Evolutionary conservation across 2,329 filamentous ascomycete genomes (phyloP), one percentile per base, ranked within the genome.

Genomic region (Triangularia setosa): DNA sequence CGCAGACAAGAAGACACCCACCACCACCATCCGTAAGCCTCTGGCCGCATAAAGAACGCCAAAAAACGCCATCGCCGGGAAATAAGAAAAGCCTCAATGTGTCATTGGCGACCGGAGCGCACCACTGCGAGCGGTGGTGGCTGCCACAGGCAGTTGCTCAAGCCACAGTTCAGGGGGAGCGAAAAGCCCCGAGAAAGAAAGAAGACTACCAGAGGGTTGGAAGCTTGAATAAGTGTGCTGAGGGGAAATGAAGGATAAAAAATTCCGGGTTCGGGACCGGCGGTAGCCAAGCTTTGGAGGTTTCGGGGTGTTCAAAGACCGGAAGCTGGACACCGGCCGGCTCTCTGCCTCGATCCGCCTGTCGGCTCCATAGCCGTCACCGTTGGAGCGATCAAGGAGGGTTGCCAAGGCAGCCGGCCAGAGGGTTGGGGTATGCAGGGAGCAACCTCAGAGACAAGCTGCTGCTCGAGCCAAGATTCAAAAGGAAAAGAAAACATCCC

Each of bases 301-400:
- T 44, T 14, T 33, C 57, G 55, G 27, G 28, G 33, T 14, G 2
- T n/a, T n/a, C 57, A 59, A 24, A 25, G 4, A 25, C 16, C 14
- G 57, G 28, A 14, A 25, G 40, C 30, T 11, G 33, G 8, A n/a
- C 23, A 44, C 11, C 35, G 18, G 33, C 11, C 35, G 18, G 33
- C 18, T 24, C 16, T 59, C 33, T 48, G 57, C 12, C 18, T 59
- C 24, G 18, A 48, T 57, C 4, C 12, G 25, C 21, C 27, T 30
- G 27, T 30, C 27, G 27, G 27, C 27, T 30, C 27, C 7, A 30
- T 6, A 16, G 6, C 56, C 56, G 56, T 14, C 30, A 23, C 25
- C 56, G 56, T 58, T 16, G 56, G 56, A 35, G 56, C 56, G 56
- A 30, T 35, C 56, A 58, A 44, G 56, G 56, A 57, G 25, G 54